Evolutionary conservation across 495 filamentous ascomycete genomes (phyloP).

Genomic region (Thozetella sp.): DNA sequence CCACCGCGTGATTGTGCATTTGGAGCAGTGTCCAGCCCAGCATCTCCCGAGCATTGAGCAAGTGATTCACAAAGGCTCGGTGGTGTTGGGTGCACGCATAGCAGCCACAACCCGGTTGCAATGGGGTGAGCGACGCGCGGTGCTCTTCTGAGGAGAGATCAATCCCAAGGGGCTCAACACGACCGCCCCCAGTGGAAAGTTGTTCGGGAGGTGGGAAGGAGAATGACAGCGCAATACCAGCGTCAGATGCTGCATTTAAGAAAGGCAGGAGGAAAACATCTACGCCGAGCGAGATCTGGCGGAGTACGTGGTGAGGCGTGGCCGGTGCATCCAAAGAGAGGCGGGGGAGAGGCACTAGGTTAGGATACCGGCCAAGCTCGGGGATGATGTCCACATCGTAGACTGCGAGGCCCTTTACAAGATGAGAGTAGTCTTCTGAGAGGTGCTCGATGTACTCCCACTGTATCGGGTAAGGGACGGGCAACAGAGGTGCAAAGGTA

Average conservation of each 20-base stretch:
- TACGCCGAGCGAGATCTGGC: constrained; percentile 71
- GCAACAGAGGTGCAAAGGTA: constrained; percentile 82
- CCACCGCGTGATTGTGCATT: constrained; percentile 79
- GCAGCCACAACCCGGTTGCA: constrained; percentile 68
- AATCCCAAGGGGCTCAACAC: constrained; percentile 60
- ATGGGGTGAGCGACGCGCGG: constrained; percentile 57
- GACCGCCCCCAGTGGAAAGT: neutral
- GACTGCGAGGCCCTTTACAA: constrained; percentile 70
- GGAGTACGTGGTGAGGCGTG: constrained; percentile 74
- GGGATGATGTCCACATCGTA: constrained; percentile 74
- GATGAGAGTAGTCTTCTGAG: constrained; percentile 40
- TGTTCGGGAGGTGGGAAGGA: constrained; percentile 60
- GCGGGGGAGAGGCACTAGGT: constrained; percentile 62
- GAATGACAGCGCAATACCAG: constrained; percentile 84
- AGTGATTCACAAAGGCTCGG: constrained; percentile 82
- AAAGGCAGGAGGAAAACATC: constrained; percentile 82
- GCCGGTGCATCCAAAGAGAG: constrained; percentile 68
- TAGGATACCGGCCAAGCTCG: constrained; percentile 58
- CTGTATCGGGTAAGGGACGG: constrained; percentile 73
- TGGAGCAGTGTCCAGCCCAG: constrained; percentile 91
- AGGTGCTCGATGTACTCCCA: constrained; percentile 75
- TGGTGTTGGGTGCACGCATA: constrained; percentile 86
- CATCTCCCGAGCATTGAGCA: constrained; percentile 91
- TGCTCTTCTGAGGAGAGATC: constrained; percentile 71
- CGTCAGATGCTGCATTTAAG: constrained; percentile 72